phyloP scores from a whole-genome alignment of 495 filamentous ascomycete genomes.

The Bombardia bombarda region DNA sequence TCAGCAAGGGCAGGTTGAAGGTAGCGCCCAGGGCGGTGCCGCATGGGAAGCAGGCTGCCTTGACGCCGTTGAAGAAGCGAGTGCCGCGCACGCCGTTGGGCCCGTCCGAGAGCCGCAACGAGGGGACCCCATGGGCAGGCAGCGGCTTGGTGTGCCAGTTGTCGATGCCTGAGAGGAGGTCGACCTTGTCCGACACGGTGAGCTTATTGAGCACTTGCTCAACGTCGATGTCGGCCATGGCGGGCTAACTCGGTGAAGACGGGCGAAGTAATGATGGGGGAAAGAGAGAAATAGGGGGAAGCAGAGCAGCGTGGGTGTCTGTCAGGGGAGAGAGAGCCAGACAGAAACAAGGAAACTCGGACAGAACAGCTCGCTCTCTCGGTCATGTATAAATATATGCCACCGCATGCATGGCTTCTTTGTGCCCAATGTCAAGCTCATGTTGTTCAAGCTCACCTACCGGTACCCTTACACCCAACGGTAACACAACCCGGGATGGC shows the following conservation, averaged over 20 bases:
- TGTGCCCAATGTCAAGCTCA: no score
- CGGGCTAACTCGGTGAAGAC: neutral
- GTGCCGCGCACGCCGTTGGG: conserved; percentile 70
- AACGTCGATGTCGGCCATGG: conserved; percentile 53
- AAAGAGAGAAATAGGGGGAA: neutral
- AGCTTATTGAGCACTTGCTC: conserved; percentile 56
- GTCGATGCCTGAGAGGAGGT: conserved; percentile 46
- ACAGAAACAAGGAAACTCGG: no score
- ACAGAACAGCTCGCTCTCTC: no score
- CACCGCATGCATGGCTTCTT: no score
- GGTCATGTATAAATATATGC: no score
- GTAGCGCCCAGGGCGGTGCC: conserved; percentile 64
- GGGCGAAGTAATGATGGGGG: neutral
- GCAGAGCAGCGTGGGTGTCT: no score
- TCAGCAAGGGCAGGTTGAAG: conserved; percentile 57
- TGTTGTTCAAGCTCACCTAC: no score
- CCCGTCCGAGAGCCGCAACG: conserved; percentile 61
- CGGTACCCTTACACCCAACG: no score
- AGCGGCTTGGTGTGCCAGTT: conserved; percentile 61
- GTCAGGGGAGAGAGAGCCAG: no score
- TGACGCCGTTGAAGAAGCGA: conserved; percentile 63
- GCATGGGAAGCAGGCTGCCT: conserved; percentile 62
- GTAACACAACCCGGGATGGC: no score
- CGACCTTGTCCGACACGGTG: conserved; percentile 53
- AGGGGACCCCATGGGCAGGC: conserved; percentile 48